Base-by-base conservation (phyloP, 1,284 basidiomycete species). In the Ustilago xerochloae region DNA sequence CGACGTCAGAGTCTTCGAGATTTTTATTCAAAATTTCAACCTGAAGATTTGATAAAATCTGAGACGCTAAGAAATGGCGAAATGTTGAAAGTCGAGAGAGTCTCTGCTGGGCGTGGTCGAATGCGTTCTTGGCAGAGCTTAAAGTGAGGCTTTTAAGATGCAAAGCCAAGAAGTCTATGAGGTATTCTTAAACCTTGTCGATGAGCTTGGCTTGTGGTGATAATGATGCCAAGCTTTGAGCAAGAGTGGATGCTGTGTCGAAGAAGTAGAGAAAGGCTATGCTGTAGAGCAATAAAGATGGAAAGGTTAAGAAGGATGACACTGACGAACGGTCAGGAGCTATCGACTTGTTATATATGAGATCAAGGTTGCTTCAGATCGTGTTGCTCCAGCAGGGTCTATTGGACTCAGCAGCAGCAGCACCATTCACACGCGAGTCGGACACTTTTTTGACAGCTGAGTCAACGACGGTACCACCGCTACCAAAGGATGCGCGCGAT, bases 51-150 rank as follows among this genome's bases (percentile, higher is more conserved):
- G n/a, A n/a, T n/a, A n/a, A n/a, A 24, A 43, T 43, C 1, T 28
- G 41, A 43, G 26, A 24, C 41, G 41, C 41, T 43, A 28, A 47
- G 46, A 18, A 47, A 47, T 47, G 47, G 47, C 47, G 47, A 33
- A 15, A 28, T 46, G 43, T 46, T 46, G 15, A 28, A 46, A 8
- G 32, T 35, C 32, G 32, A 35, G n/a, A n/a, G n/a, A n/a, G n/a
- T n/a, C n/a, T n/a, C n/a, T n/a, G n/a, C n/a, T n/a, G 9, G 50
- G 28, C 12, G 28, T 29, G 26, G n/a, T 9, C 12, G 50, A n/a
- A 15, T 29, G 12, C 28, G 24, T 43, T 43, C 41, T 43, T 43
- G 41, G 41, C 22, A 43, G n/a, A n/a, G 41, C 15, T 43, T 20
- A 41, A 41, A 41, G 38, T 43, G 41, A 43, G 22, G 41, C 41